Conservation (phyloP, 345 rosid genomes). For the Turritis glabra region DNA sequence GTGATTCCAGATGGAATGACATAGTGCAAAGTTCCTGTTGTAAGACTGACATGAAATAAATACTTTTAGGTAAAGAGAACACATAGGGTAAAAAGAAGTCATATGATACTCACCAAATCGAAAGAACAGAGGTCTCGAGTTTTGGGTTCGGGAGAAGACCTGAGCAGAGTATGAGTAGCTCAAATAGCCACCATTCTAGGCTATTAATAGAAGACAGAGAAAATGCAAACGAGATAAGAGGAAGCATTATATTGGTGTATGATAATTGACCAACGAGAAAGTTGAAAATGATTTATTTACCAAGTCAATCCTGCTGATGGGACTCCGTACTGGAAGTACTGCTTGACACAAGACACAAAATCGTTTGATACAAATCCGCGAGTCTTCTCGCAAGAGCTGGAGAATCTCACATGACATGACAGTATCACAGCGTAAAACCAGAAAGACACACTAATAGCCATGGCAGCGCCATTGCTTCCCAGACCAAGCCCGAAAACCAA, state of each 20-base stretch:
- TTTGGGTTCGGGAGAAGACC: constrained; percentile 57
- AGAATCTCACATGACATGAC: constrained; percentile 38
- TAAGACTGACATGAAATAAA: constrained; percentile 32
- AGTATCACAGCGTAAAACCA: constrained; percentile 49
- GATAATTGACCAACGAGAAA: not conserved
- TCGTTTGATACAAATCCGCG: constrained; percentile 10
- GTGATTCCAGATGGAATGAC: constrained; percentile 37
- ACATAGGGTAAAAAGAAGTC: not conserved
- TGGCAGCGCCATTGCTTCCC: constrained; percentile 44
- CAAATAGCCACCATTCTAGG: constrained; percentile 71
- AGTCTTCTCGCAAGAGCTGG: constrained; percentile 41
- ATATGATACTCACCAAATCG: constrained; percentile 47
- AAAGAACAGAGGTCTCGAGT: constrained; percentile 64
- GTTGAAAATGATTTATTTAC: constrained; percentile 11
- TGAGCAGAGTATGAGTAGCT: constrained; percentile 47
- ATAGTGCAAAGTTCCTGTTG: constrained; percentile 35
- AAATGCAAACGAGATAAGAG: not conserved
- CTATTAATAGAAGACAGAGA: constrained; percentile 27
- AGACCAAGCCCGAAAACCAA: constrained; percentile 11
- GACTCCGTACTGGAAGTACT: constrained; percentile 39
- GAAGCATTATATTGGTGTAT: not conserved
- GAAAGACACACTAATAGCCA: constrained; percentile 44
- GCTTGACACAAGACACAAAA: constrained; percentile 24
- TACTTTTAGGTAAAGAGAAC: not conserved
- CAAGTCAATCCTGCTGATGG: constrained; percentile 53